Base-by-base conservation (phyloP, 441 rosid genomes). In the Gossypium schwendimanii region DNA sequence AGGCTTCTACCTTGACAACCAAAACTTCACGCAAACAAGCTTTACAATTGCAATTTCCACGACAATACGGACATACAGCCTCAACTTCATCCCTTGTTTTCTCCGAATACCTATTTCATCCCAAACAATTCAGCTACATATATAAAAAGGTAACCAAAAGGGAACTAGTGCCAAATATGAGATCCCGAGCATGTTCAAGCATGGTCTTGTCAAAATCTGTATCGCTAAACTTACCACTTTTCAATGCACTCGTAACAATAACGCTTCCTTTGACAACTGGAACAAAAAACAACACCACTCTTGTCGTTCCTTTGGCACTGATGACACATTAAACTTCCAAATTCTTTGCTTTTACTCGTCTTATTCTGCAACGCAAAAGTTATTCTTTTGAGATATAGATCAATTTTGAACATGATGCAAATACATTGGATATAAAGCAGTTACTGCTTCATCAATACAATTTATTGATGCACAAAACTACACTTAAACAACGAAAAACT, bases 31-130 rank as follows among this genome's bases (percentile, higher is more conserved):
- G 81, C 62, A 83, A 79, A 79, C 86, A 83, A 10, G 77, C 73
- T 77, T 80, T 79, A 74, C 86, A 83, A 73, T 81, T 83, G 76
- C 86, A 83, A 75, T 78, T 78, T 67, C 81, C 79, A 23, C 76
- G 20, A 61, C 86, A 83, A 73, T 72, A 83, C 3, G 86, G 84
- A 68, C 86, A 83, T 3, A 53, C 78, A 12, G 41, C 59, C 63
- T 54, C 75, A 36, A 79, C 45, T 18, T 73, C 75, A 54, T 83
- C 82, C 73, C 80, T 74, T 53, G 79, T 79, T 79, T 65, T 78
- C 70, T 66, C 82, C 1, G 86, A 79, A 64, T 83, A 83, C 86
- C 86, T 83, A 64, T 73, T 73, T 75, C 77, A 74, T 55, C 69
- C 72, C 64, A 70, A 20, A 65, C 20, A 21, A 49, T 24, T 66